Percentiles rank a stretch among this genome's conserved stretches.
phyloP scores from a whole-genome alignment of 805 yeast genomes.

The Candida bentonensis region DNA sequence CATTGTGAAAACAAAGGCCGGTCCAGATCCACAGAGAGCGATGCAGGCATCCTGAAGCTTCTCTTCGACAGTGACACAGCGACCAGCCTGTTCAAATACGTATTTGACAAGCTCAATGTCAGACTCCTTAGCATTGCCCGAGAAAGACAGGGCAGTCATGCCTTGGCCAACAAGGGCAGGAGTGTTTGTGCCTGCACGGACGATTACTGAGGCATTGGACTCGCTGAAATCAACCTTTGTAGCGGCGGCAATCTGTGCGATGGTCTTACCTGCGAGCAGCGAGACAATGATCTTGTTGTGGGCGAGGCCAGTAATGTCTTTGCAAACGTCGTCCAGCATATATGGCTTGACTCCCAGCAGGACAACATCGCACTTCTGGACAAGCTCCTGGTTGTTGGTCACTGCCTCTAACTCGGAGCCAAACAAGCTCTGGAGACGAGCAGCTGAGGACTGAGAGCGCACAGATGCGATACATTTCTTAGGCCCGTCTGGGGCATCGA shows the following conservation, averaged over 20 bases:
- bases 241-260: slow-evolving; percentile 42
- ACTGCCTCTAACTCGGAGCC: slow-evolving; percentile 36
- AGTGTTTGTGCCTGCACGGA: slow-evolving; percentile 96
- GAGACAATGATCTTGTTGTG: slow-evolving; percentile 56
- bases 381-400: slow-evolving; percentile 41
- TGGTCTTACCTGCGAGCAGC: slow-evolving; percentile 85
- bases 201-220: slow-evolving; percentile 31
- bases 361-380: slow-evolving; percentile 50
- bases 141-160: slow-evolving; percentile 81
- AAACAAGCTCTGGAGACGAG: slow-evolving; percentile 34
- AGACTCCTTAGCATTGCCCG: slow-evolving; percentile 29
- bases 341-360: slow-evolving; percentile 85
- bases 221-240: slow-evolving; percentile 9
- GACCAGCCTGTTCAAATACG: slow-evolving; percentile 29
- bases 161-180: slow-evolving; percentile 91
- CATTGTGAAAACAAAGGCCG: slow-evolving; percentile 82
- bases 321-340: slow-evolving; percentile 31
- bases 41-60: slow-evolving; percentile 95
- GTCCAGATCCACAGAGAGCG: slow-evolving; percentile 90
- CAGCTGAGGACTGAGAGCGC: slow-evolving; percentile 36
- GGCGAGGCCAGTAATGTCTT: slow-evolving; percentile 34
- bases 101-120: slow-evolving; percentile 23
- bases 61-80: slow-evolving; percentile 37
- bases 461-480: slow-evolving; percentile 67
- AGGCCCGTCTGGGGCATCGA: slow-evolving; percentile 41